Conservation (phyloP, 1,284 basidiomycete genomes). For the Schizopora paradoxa region DNA sequence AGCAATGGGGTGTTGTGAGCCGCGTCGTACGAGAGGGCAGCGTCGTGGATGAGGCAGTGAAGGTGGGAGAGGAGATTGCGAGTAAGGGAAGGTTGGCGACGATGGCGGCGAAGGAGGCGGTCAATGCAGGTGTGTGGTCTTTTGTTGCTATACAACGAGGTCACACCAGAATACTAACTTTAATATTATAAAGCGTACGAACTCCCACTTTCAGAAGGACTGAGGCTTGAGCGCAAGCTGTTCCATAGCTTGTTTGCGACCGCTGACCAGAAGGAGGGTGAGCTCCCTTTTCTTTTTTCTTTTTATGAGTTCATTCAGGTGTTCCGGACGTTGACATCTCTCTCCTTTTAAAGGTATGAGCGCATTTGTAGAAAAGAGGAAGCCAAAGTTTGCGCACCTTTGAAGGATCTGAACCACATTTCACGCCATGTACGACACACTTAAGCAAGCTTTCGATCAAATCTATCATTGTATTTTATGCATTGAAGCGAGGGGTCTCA, state of each 20-base stretch:
- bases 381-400: conserved; percentile 72
- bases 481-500: no score
- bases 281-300: no score
- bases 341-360: conserved; percentile 93
- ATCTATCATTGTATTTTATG: no score
- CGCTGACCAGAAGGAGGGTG: conserved; percentile 95
- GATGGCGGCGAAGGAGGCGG: conserved; percentile 92
- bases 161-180: background rate
- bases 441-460: no score
- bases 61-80: conserved; percentile 77
- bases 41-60: conserved; percentile 87
- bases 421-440: no score
- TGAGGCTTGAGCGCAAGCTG: conserved; percentile 83
- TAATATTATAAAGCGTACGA: conserved; percentile 68
- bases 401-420: no score
- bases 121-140: conserved; percentile 72
- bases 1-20: conserved; percentile 80
- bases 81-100: conserved; percentile 83
- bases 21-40: conserved; percentile 65
- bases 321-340: conserved; percentile 5
- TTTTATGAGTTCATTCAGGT: background rate
- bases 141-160: background rate
- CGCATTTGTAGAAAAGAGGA: conserved; percentile 97
- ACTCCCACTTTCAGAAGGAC: conserved; percentile 74
- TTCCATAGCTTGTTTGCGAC: conserved; percentile 96